phyloP scores from a whole-genome alignment of 768 basidiomycete species.

The Pseudohyphozyma bogoriensis region DNA sequence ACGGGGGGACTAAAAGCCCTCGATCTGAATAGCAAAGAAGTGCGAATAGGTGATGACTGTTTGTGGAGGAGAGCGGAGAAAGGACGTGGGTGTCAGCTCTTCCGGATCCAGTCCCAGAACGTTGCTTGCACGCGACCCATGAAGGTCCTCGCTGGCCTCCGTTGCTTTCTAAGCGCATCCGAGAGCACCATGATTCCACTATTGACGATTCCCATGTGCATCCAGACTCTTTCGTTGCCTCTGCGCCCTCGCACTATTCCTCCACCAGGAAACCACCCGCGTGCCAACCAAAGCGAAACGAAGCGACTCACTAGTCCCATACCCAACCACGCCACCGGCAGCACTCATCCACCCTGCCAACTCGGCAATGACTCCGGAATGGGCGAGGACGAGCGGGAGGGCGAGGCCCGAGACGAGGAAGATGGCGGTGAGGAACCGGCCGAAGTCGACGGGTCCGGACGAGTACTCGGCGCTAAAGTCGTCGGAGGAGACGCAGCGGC shows the following conservation, averaged over 20 bases:
- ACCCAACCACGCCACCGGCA: constrained; percentile 60
- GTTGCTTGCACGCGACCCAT: not conserved
- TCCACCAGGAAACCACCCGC: no score
- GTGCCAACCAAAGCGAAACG: not conserved
- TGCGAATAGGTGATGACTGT: constrained; percentile 30
- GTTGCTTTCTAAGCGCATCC: no score
- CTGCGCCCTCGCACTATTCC: not conserved
- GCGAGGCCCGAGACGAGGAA: constrained; percentile 90
- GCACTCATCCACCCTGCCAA: constrained; percentile 91
- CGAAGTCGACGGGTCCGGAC: constrained; percentile 59
- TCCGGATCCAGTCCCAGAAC: no score
- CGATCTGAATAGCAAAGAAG: constrained; percentile 25
- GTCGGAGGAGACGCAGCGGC: constrained; percentile 75
- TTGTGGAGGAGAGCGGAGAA: not conserved
- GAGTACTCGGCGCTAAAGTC: constrained; percentile 68
- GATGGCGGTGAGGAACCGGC: constrained; percentile 82
- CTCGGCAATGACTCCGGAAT: constrained; percentile 73
- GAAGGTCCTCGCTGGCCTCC: not conserved
- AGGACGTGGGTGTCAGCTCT: no score
- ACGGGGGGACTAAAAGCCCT: constrained; percentile 8
- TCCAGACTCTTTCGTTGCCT: not conserved
- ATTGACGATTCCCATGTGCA: not conserved
- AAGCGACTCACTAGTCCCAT: constrained; percentile 27
- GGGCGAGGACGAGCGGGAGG: constrained; percentile 80
- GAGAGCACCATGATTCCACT: not conserved